Evolutionary conservation across 805 yeast genomes (phyloP), one percentile per base, ranked within the genome.

Genomic region (Nakazawaea molendinolei): DNA sequence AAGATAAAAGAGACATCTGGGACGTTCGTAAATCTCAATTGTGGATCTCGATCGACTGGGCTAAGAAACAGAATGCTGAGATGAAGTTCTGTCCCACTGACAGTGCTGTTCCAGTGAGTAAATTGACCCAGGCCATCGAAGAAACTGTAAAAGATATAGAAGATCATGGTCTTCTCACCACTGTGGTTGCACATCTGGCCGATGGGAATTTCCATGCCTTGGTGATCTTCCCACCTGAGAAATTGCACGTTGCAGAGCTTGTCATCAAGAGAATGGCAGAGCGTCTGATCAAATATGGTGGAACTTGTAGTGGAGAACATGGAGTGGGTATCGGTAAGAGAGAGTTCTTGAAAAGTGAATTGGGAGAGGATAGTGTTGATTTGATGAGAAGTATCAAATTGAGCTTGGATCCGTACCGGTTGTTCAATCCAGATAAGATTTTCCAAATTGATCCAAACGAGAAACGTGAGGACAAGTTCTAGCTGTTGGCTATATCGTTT

Each of bases 231-330:
- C 67, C 65, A 31, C 73, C 74, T 0, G 69, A 70, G 15, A 71
- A 76, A 44, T 47, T 61, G 14, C 56, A 59, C 1, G 55, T 53
- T 16, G 79, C 75, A 3, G 69, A 71, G 40, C 48, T 52, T 9
- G 48, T 80, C 9, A 78, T 80, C 10, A 66, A 69, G 19, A 63
- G 71, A 34, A 76, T 85, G 81, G 82, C 81, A 32, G 50, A 66
- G 29, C 53, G 78, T 27, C 94, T 90, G 0, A 58, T 85, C 13
- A 69, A 61, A 1, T 69, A 77, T 25, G 94, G 84, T 36, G 94
- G 95, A 2, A 85, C 95, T 2, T 78, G 86, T 45, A 80, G 87
- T 4, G 95, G 95, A 23, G 95, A 85, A 50, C 95, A 85, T 52
- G 95, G 95, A 10, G 74, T 86, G 26, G 95, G 95, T 7, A 69